Base-by-base conservation (phyloP, 192 early-diverging fungal genomes). In the Backusella sp. region DNA sequence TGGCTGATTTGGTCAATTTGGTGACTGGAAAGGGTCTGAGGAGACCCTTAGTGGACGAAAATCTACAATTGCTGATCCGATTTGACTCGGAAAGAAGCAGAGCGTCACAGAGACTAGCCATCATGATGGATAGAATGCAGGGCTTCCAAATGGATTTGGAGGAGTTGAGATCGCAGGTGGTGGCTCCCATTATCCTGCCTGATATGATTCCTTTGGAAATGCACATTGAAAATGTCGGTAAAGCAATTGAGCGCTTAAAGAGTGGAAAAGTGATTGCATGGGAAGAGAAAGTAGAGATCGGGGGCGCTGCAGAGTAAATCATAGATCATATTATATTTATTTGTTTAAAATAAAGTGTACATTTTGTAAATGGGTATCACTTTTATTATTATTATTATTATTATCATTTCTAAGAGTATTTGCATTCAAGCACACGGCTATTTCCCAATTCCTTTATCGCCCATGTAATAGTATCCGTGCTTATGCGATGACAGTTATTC, bases 141-240 rank as follows among this genome's bases (percentile, higher is more conserved):
- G 79, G 83, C 1, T 86, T 87, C 70, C 86, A 89, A 70, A 77
- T 84, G 42, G 88, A 89, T 76, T 76, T 89, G 32, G 85, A 85
- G 36, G 78, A 86, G 37, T 68, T 89, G 37, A 66, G 88, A 21
- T 76, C 85, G 19, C 81, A 83, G 56, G 78, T 87, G 2, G 76
- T 84, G 0, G 72, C 68, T 17, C 86, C 86, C 15, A 78, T 82
- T 53, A 44, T 82, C 3, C 56, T 76, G 6, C 73, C 80, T 8
- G 80, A 81, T 14, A 39, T 62, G 23, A 32, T 85, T 37, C 78
- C 84, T 5, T 21, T 85, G 9, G 84, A 85, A 52, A 19, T 83
- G 19, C 84, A 85, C 68, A 80, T 85, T 19, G 79, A 85, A 59
- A 85, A 77, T 46, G 73, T 85, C 35, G 72, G 62, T 12, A 85